Evolutionary conservation across 1,284 basidiomycete species (phyloP), one percentile per base, ranked within the genome.

Genomic region (Rhodotorula sp.): DNA sequence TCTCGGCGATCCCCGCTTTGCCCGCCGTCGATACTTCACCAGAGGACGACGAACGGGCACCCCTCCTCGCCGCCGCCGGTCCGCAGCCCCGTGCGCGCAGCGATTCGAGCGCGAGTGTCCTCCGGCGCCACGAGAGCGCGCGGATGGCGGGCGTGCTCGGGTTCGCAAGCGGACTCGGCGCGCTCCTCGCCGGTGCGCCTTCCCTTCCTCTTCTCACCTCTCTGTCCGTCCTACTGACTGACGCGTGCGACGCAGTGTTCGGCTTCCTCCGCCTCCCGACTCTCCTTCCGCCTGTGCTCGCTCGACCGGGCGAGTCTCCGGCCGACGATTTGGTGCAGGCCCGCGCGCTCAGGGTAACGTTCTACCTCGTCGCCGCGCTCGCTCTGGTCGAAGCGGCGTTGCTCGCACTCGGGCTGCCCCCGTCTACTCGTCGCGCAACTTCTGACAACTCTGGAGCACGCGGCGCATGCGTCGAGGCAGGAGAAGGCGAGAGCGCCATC

Each of bases 121-220:
- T 34, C 34, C n/a, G 52, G 8, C 12, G 52, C 7, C n/a, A 53
- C 52, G 52, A 53, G 25, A 17, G 34, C 8, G 45, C 21, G 60
- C 67, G 61, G 17, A 60, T 76, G n/a, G 70, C 75, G 17, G 77
- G 75, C 16, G 25, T 75, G 19, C 50, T 76, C 12, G 77, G 75
- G 7, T 72, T 75, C 55, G 62, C 73, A 2, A 67, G 73, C 4
- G 77, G 77, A 0, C 44, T 63, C 3, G 77, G 77, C 5, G 77
- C 77, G 3, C 61, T 77, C 8, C 27, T 77, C 21, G 75, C 70
- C 34, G 73, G 71, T 72, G 19, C 7, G 64, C 23, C 7, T 23
- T 23, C 17, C 2, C 23, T 13, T 48, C 25, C 7, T 19, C 23
- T 34, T 46, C n/a, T 34, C 44, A 19, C 17, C 44, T 7, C 41